A percentile compares a stretch with the other conserved stretches of the same genome.
These are phyloP conservation scores for Venturia aucupariae DNA, from an alignment of 2,329 filamentous ascomycete genomes.

Conservation along the genomic window DNA sequence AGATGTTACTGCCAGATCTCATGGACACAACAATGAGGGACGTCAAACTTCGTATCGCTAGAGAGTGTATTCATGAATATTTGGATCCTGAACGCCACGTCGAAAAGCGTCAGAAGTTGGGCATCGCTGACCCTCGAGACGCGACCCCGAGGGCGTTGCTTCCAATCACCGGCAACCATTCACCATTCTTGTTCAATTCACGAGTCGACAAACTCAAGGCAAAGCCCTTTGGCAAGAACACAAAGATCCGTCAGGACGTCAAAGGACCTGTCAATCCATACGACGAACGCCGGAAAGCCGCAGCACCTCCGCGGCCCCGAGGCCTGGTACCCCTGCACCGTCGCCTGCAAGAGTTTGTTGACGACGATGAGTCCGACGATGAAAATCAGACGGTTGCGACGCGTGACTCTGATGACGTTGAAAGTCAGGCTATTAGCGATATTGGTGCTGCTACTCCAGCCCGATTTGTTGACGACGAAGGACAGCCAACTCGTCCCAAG, in stretches of 20 bases:
- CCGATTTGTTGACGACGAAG: constrained; percentile 44
- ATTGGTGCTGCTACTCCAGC: constrained; percentile 45
- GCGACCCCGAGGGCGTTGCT: constrained; percentile 24
- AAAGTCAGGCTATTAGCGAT: constrained; percentile 72
- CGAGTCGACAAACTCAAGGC: constrained; percentile 35
- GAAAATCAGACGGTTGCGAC: constrained; percentile 59
- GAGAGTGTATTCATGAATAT: constrained; percentile 68
- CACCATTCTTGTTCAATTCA: constrained; percentile 41
- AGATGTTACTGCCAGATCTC: constrained; percentile 70
- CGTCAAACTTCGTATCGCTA: constrained; percentile 78
- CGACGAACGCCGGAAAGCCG: constrained; percentile 38
- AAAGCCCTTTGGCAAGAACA: constrained; percentile 30
- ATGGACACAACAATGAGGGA: constrained; percentile 80
- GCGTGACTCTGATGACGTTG: constrained; percentile 75
- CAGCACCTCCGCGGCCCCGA: constrained; percentile 6
- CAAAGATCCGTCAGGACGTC: constrained; percentile 24
- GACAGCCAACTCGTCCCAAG: constrained; percentile 31
- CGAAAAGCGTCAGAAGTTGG: constrained; percentile 69
- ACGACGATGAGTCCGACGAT: constrained; percentile 72
- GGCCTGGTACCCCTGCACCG: constrained; percentile 52
- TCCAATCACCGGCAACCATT: constrained; percentile 42
- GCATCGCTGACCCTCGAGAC: constrained; percentile 57
- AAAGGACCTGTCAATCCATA: constrained; percentile 36
- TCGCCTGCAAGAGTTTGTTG: constrained; percentile 62
- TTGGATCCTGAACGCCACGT: constrained; percentile 74